phyloP scores from a whole-genome alignment of 352 stramenopile genomes.

The Pythium volutum region DNA sequence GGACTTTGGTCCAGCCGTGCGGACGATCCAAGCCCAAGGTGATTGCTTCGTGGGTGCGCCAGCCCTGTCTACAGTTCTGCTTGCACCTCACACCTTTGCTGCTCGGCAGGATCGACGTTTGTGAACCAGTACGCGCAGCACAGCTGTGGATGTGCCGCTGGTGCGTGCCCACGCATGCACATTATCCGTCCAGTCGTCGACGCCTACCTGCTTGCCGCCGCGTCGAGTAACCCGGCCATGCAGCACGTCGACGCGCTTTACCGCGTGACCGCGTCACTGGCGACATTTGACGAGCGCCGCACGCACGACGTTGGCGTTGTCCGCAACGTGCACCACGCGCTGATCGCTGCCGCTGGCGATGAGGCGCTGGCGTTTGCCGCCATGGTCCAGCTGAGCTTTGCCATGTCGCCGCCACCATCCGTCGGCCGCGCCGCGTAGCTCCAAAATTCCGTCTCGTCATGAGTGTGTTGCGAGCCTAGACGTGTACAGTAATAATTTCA shows the following conservation, averaged over 20 bases:
- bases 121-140: slow-evolving; percentile 31
- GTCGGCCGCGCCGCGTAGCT: not conserved
- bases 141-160: not conserved
- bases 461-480: not conserved
- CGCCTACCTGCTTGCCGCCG: not conserved
- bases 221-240: too few relatives aligned
- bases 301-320: not conserved
- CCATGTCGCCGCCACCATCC: not conserved
- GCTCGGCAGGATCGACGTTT: not conserved
- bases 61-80: too few relatives aligned
- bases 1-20: too few relatives aligned
- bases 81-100: slow-evolving; percentile 2
- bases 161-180: not conserved
- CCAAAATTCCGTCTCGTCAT: not conserved
- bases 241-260: not conserved
- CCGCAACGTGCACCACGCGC: not conserved
- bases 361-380: slow-evolving; percentile 3
- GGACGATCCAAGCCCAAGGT: too few relatives aligned
- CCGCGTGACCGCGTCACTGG: not conserved
- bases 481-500: too few relatives aligned
- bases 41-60: too few relatives aligned
- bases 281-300: slow-evolving; percentile 7
- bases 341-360: not conserved
- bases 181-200: not conserved
- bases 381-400: not conserved